Percentiles rank a stretch among this genome's conserved stretches.
Conservation (phyloP, 208 protist genomes). For the Leishmania lainsoni region DNA sequence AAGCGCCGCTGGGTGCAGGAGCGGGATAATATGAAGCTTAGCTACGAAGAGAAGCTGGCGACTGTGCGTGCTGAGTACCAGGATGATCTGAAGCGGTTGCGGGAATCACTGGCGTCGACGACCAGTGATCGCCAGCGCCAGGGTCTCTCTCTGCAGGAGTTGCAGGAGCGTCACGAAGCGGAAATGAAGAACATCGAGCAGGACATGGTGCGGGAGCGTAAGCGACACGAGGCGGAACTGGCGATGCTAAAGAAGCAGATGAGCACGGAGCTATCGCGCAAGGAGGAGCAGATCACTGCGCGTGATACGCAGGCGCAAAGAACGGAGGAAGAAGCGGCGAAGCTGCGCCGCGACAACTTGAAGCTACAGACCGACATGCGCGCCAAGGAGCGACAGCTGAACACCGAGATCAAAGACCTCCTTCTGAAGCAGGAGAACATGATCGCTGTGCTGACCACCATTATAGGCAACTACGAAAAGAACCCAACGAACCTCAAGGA, state of each 20-base stretch:
- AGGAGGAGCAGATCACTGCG: constrained; percentile 29
- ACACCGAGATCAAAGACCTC: constrained; percentile 26
- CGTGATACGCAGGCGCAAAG: constrained; percentile 38
- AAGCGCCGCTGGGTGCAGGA: constrained; percentile 32
- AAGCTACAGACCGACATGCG: constrained; percentile 28
- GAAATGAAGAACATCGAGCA: constrained; percentile 25
- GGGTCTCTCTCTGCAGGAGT: constrained; percentile 29
- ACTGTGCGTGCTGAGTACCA: constrained; percentile 34
- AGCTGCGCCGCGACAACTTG: constrained; percentile 40
- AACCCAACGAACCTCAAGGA: constrained; percentile 10
- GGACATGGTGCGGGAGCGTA: constrained; percentile 23
- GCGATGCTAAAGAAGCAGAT: constrained; percentile 31
- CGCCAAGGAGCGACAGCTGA: constrained; percentile 22
- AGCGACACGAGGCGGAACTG: constrained; percentile 12
- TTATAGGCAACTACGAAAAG: constrained; percentile 12
- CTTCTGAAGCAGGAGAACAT: constrained; percentile 31
- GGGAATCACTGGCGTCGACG: constrained; percentile 24
- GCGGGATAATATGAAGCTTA: constrained; percentile 34
- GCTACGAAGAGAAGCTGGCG: constrained; percentile 41
- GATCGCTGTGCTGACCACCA: constrained; percentile 8
- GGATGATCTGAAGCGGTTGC: constrained; percentile 37
- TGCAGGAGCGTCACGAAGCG: constrained; percentile 34
- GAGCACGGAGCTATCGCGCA: constrained; percentile 25
- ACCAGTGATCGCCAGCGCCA: constrained; percentile 38
- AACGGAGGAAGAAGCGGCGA: constrained; percentile 38